Evolutionary conservation across 768 basidiomycete species (phyloP).

Genomic region (Termitomyces titanicus): DNA sequence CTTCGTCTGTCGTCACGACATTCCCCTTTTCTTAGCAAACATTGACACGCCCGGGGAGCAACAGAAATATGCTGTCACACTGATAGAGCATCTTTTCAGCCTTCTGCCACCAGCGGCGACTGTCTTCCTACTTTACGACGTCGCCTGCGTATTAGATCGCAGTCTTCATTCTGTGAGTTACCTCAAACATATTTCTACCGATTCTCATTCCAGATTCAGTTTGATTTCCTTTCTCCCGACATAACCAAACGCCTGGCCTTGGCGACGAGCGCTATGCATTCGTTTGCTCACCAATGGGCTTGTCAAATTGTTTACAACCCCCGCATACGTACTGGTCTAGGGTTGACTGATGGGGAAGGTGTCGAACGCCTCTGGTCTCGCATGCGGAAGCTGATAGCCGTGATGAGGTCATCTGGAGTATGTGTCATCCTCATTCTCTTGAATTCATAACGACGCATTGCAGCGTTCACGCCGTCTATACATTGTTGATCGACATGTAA

Average conservation of each 20-base stretch:
- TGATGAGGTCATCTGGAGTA: constrained; percentile 30
- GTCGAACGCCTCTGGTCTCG: constrained; percentile 31
- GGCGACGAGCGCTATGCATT: constrained; percentile 34
- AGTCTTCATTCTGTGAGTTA: background rate
- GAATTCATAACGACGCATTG: too few relatives aligned
- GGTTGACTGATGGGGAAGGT: constrained; percentile 27
- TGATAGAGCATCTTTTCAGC: constrained; percentile 25
- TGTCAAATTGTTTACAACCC: constrained; percentile 29
- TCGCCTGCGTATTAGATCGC: constrained; percentile 29
- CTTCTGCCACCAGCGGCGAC: constrained; percentile 25
- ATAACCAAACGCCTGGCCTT: constrained; percentile 12
- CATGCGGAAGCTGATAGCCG: constrained; percentile 29
- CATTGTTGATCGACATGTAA: constrained; percentile 29
- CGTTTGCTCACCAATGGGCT: constrained; percentile 18
- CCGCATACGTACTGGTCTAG: constrained; percentile 14
- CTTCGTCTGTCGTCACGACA: too few relatives aligned
- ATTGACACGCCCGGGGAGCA: too few relatives aligned
- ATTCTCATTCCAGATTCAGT: constrained; percentile 10
- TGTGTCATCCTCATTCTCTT: constrained; percentile 6
- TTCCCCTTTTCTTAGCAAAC: too few relatives aligned
- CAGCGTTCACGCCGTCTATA: constrained; percentile 25
- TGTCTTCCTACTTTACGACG: constrained; percentile 26
- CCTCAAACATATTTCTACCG: background rate
- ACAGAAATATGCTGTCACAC: constrained; percentile 31
- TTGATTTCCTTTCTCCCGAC: constrained; percentile 18